Conservation (phyloP, 2,329 filamentous ascomycete species). For the Parastagonospora nodorum region DNA sequence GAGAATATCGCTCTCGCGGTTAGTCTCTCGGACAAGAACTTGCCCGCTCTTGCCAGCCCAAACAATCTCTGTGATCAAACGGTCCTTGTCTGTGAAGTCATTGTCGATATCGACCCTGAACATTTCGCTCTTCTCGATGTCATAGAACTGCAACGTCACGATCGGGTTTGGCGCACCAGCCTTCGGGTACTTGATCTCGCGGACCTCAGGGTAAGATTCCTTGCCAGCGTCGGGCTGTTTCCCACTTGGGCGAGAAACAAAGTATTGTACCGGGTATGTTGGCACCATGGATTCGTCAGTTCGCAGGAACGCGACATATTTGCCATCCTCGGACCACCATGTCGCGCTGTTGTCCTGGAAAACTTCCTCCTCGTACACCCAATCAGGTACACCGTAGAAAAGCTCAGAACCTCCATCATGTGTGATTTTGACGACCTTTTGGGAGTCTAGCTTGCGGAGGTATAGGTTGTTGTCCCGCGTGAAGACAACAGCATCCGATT, state of each 20-base stretch:
- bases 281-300: conserved; percentile 94
- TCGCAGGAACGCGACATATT: conserved; percentile 86
- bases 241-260: conserved; percentile 83
- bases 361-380: conserved; percentile 93
- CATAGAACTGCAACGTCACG: conserved; percentile 87
- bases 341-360: conserved; percentile 80
- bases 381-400: conserved; percentile 96
- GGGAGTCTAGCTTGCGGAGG: conserved; percentile 68
- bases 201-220: conserved; percentile 88
- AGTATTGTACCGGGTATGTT: conserved; percentile 92
- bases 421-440: conserved; percentile 73
- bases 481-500: conserved; percentile 85
- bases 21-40: conserved; percentile 88
- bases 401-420: conserved; percentile 83
- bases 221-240: conserved; percentile 69
- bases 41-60: conserved; percentile 80
- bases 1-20: conserved; percentile 90
- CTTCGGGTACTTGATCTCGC: conserved; percentile 96
- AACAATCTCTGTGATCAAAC: conserved; percentile 89
- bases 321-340: conserved; percentile 93
- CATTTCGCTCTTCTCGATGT: conserved; percentile 74
- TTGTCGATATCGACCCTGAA: conserved; percentile 79
- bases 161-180: conserved; percentile 91
- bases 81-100: conserved; percentile 78
- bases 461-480: conserved; percentile 90